Base-by-base conservation (phyloP, 352 stramenopile species). In the Phytophthora pseudosyringae region DNA sequence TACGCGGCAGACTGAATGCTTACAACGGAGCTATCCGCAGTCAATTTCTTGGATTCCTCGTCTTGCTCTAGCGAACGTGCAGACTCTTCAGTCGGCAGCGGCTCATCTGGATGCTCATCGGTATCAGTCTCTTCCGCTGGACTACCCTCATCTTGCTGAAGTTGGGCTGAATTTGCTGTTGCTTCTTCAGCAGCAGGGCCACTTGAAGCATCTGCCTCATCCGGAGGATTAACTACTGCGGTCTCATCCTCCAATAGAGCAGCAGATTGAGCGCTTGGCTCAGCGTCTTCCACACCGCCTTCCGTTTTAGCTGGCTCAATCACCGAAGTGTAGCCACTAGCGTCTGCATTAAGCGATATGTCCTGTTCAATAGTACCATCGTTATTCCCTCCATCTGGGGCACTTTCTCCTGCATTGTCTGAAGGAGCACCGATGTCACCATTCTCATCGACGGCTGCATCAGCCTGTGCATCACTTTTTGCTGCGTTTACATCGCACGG, bases 1-100 rank as follows among this genome's bases (percentile, higher is more conserved):
- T 76, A 73, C 6, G 29, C 25, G 11, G 52, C 63, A 18, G 57
- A 71, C 7, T 71, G 64, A 55, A 67, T 38, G 31, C 49, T 71
- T 40, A 26, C 49, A 28, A 43, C 51, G 15, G 64, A 71, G 31
- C 3, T 44, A 57, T 70, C 54, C 12, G 36, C 26, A 1, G 18
- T 15, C 31, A 70, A 16, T 15, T 53, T 52, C 15, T 66, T 70
- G 11, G 26, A 18, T 10, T 47, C 41, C 6, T 29, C 31, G 9
- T 62, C 50, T 57, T 45, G 40, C 5, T 71, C 35, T 29, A 44
- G 21, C 36, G 33, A 49, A 38, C 38, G 5, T 11, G 7, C 18
- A n/a, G 39, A 18, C 28, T 48, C 38, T 32, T 47, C 39, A 43
- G 5, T 28, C 11, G 3, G 5, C 3, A 50, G 26, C 4, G 35